Base-by-base conservation (phyloP, 2,329 filamentous ascomycete genomes). In the Didymella glomerata region DNA sequence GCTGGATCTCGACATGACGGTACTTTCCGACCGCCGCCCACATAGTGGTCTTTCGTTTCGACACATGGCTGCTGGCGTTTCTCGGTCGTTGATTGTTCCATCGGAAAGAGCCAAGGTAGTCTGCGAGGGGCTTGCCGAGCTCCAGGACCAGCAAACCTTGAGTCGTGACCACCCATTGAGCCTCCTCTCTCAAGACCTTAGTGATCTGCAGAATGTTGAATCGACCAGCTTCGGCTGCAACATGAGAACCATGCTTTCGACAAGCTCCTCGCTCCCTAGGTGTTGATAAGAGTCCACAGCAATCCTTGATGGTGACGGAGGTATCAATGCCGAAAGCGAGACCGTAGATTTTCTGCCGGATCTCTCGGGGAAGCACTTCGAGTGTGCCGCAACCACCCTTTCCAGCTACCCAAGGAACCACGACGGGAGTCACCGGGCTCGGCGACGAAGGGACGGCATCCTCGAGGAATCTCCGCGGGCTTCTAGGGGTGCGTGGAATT, bases 191-290 rank as follows among this genome's bases (percentile, higher is more conserved):
- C 30, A 66, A 46, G 2, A 34, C 30, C 38, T 57, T 61, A 2
- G 62, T 61, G 9, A 65, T 20, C 6, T 55, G 48, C 2, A 68
- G 58, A 13, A 65, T 51, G 16, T 59, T 65, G 58, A 66, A 66
- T 2, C 60, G 54, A 6, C 65, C 62, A 10, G 45, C 40, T 16
- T 36, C 30, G 8, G 27, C 8, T 5, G 25, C 41, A 11, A 25
- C 18, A 4, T 22, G 18, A 4, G 9, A 42, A 5, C 64, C 62
- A 44, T 66, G 65, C 34, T 68, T 66, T 22, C 41, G 48, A 44
- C 65, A 68, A 14, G 46, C 47, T 11, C 50, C 48, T 16, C 60
- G 65, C 32, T 60, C 55, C 11, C 65, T 64, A 27, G 36, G 36
- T 2, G 63, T 65, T 1, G 62, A 57, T 10, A 28, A 45, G 4